phyloP scores from a whole-genome alignment of 2,329 filamentous ascomycete species.

The Metarhizium brunneum region DNA sequence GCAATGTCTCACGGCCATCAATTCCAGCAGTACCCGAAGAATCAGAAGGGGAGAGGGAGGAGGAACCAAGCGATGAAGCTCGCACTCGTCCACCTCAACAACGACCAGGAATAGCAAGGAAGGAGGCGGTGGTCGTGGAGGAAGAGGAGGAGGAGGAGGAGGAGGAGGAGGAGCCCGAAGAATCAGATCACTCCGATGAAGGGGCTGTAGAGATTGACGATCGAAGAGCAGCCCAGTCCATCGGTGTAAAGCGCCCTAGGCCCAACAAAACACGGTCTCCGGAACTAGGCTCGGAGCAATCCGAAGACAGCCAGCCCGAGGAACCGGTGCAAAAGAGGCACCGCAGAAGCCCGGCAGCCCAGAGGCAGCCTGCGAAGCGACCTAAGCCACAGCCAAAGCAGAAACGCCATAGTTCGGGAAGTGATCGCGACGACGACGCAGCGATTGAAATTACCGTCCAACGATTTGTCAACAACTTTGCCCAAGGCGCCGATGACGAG shows the following conservation, averaged over 20 bases:
- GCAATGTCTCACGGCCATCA: slow-evolving; percentile 12
- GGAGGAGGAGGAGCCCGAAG: slow-evolving; percentile 6
- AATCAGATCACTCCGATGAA: slow-evolving; percentile 14
- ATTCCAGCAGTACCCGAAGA: not conserved
- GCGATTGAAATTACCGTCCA: slow-evolving; percentile 50
- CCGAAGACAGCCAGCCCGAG: slow-evolving; percentile 17
- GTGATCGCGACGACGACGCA: slow-evolving; percentile 14
- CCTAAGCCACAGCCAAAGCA: slow-evolving; percentile 7
- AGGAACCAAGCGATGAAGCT: slow-evolving; percentile 13
- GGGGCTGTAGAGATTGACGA: slow-evolving; percentile 35
- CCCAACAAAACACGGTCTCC: slow-evolving; percentile 29
- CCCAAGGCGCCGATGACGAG: slow-evolving; percentile 29
- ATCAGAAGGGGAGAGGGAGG: slow-evolving; percentile 12
- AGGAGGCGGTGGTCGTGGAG: slow-evolving; percentile 7
- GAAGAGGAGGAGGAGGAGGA: slow-evolving; percentile 10
- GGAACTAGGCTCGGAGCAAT: slow-evolving; percentile 27
- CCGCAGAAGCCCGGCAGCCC: slow-evolving; percentile 30
- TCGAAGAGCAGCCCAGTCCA: slow-evolving; percentile 29
- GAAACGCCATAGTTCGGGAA: slow-evolving; percentile 13
- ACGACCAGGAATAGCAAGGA: not conserved
- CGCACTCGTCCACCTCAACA: not conserved
- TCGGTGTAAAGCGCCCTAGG: slow-evolving; percentile 35
- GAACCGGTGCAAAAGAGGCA: not conserved
- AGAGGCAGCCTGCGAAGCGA: slow-evolving; percentile 25
- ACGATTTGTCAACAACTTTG: slow-evolving; percentile 42